Evolutionary conservation across 768 basidiomycete genomes (phyloP).

Genomic region (Russula abietina): DNA sequence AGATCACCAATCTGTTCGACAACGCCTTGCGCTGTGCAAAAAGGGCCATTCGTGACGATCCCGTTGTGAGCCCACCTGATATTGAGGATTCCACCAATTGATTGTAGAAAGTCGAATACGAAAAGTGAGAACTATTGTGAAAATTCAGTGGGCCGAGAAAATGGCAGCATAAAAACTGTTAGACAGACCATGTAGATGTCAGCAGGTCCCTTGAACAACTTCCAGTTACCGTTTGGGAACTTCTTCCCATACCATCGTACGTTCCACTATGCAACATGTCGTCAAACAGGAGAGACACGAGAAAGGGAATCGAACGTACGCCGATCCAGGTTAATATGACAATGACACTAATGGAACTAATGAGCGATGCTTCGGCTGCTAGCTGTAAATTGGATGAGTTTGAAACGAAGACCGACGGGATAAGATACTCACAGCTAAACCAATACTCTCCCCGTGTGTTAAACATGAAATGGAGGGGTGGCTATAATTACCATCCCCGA

Average conservation of each 20-base stretch:
- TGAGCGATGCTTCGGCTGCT: conserved; percentile 32
- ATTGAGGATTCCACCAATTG: conserved; percentile 36
- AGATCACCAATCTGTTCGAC: conserved; percentile 41
- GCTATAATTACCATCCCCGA: too few relatives aligned
- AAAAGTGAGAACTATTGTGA: conserved; percentile 28
- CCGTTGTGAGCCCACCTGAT: conserved; percentile 36
- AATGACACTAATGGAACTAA: background rate
- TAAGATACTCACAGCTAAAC: conserved; percentile 31
- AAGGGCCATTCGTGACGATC: conserved; percentile 32
- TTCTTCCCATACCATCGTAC: conserved; percentile 2
- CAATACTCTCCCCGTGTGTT: conserved; percentile 35
- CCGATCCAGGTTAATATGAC: conserved; percentile 2
- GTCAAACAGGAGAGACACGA: background rate
- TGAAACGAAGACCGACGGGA: background rate
- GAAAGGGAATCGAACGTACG: conserved; percentile 2
- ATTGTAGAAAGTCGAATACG: conserved; percentile 35
- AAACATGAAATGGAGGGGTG: conserved; percentile 26
- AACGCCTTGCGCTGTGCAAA: conserved; percentile 38
- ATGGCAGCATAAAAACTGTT: background rate
- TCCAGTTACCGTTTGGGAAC: conserved; percentile 7
- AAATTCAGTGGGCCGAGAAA: conserved; percentile 16
- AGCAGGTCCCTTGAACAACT: conserved; percentile 34
- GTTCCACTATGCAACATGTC: conserved; percentile 13
- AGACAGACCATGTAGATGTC: conserved; percentile 38
- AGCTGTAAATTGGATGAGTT: conserved; percentile 27